A percentile compares a stretch with the other conserved stretches of the same genome.
Evolutionary conservation across 495 filamentous ascomycete genomes (phyloP).

Genomic region (Annulohypoxylon maeteangense): DNA sequence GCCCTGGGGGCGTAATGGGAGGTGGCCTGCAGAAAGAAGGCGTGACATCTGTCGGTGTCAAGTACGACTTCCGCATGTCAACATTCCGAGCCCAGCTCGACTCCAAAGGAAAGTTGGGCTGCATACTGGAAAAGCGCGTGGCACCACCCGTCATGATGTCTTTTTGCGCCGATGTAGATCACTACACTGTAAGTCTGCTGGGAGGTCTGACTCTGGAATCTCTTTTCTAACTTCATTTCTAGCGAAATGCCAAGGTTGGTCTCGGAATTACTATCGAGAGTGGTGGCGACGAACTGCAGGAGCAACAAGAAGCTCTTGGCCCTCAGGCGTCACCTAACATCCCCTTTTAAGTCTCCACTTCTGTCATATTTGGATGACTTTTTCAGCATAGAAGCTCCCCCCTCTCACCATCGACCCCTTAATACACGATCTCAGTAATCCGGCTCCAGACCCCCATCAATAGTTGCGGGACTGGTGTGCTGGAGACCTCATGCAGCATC

Average conservation of each 20-base stretch:
- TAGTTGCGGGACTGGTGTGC: constrained; percentile 20
- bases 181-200: constrained; percentile 78
- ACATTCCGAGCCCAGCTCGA: constrained; percentile 96
- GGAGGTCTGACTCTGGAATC: background rate
- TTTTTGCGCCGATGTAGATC: constrained; percentile 97
- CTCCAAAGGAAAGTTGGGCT: constrained; percentile 90
- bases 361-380: constrained; percentile 37
- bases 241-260: constrained; percentile 96
- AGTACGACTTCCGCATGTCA: constrained; percentile 96
- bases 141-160: constrained; percentile 89
- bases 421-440: constrained; percentile 30
- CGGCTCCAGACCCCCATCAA: constrained; percentile 2
- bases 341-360: constrained; percentile 60
- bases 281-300: constrained; percentile 87
- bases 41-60: constrained; percentile 88
- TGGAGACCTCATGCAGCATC: constrained; percentile 24
- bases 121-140: constrained; percentile 93
- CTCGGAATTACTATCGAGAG: constrained; percentile 94
- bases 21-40: constrained; percentile 82
- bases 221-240: constrained; percentile 43
- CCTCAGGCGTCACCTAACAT: constrained; percentile 62
- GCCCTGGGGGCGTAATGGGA: constrained; percentile 71
- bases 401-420: constrained; percentile 31
- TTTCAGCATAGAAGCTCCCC: constrained; percentile 40
- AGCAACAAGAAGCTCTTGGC: constrained; percentile 77